Conservation (phyloP, 2,329 filamentous ascomycete species). For the Aspergillus amoenus region DNA sequence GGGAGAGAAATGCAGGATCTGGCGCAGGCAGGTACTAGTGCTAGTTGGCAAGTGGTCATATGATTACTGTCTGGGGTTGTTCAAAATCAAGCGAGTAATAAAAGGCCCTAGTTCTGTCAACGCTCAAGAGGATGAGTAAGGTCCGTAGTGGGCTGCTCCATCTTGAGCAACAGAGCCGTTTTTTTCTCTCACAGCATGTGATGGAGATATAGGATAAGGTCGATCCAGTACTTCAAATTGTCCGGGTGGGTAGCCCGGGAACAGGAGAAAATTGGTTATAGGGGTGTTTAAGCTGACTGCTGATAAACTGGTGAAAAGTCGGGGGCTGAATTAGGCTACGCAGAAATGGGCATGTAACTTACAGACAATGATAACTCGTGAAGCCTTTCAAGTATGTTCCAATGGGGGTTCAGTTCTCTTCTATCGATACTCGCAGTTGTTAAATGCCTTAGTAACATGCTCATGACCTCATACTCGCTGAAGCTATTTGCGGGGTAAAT, state of each 20-base stretch:
- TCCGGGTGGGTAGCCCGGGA: neutral
- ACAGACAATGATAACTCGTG: neutral
- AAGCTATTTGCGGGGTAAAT: conserved; percentile 3
- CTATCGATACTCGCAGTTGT: neutral
- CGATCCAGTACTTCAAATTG: neutral
- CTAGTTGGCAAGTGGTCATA: neutral
- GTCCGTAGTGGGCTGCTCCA: no score
- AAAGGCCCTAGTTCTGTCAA: no score
- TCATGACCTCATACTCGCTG: conserved; percentile 8
- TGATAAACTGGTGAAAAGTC: neutral
- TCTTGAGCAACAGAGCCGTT: no score
- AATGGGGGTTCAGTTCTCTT: neutral
- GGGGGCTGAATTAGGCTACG: neutral
- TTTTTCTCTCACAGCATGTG: no score
- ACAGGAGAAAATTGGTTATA: neutral
- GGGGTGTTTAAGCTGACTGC: neutral
- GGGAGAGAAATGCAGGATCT: neutral
- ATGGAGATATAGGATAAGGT: no score
- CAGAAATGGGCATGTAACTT: neutral
- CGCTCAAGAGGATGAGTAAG: no score
- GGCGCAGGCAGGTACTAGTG: neutral
- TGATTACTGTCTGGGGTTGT: neutral
- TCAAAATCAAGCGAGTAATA: no score
- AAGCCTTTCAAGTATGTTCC: neutral
- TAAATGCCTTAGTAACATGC: neutral